phyloP scores from a whole-genome alignment of 129 eudicot genomes.

The Flaveria linearis region DNA sequence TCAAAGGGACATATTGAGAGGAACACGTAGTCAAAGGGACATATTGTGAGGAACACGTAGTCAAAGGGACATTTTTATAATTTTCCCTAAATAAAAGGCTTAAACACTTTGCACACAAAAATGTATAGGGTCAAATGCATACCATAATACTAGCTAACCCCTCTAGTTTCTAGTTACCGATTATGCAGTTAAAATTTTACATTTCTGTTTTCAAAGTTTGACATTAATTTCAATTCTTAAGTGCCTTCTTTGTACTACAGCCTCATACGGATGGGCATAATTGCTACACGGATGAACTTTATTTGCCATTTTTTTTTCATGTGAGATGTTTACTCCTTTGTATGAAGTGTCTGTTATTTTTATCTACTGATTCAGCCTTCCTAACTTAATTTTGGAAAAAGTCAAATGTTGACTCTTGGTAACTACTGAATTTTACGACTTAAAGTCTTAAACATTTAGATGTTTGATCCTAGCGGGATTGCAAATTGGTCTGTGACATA shows the following conservation, averaged over 20 bases:
- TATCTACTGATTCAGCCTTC: neutral
- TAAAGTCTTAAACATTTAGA: constrained; percentile 40
- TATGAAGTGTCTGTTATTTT: neutral
- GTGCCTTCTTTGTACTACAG: constrained; percentile 37
- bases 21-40: no score
- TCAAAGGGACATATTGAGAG: no score
- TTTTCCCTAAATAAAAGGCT: no score
- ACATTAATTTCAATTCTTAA: neutral
- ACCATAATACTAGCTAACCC: no score
- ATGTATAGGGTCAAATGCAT: no score
- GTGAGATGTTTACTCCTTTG: constrained; percentile 29
- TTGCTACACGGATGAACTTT: constrained; percentile 91
- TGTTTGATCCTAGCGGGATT: constrained; percentile 80
- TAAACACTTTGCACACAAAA: no score
- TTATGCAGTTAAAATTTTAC: neutral
- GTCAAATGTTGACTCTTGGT: neutral
- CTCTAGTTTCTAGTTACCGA: neutral
- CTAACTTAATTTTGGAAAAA: neutral
- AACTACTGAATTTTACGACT: constrained; percentile 12
- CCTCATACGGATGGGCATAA: constrained; percentile 83
- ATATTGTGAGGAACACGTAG: no score
- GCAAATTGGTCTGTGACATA: constrained; percentile 87
- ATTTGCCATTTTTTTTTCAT: constrained; percentile 77
- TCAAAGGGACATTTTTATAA: no score
- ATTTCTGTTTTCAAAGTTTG: neutral